Evolutionary conservation across 768 basidiomycete species (phyloP).

Genomic region (Termitomyces sp.): DNA sequence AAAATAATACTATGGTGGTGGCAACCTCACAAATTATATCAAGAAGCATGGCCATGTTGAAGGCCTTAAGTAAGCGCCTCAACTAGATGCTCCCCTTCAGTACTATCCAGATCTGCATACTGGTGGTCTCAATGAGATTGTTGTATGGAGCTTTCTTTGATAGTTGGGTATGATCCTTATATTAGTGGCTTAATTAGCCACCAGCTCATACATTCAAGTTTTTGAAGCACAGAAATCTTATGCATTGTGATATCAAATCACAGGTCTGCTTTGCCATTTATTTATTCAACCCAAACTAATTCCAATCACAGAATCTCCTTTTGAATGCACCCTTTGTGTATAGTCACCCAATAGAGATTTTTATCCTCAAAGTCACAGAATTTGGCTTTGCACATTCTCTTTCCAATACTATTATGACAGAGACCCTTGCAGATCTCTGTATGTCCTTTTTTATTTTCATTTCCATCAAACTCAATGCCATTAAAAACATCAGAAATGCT

Average conservation of each 20-base stretch:
- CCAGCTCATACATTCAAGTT: slow-evolving; percentile 91
- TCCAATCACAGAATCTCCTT: slow-evolving; percentile 68
- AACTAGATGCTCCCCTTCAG: slow-evolving; percentile 57
- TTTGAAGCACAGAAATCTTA: slow-evolving; percentile 79
- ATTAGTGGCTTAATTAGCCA: slow-evolving; percentile 16
- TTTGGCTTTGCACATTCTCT: slow-evolving; percentile 96
- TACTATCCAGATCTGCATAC: slow-evolving; percentile 90
- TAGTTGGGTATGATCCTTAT: slow-evolving; percentile 34
- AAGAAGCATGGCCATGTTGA: slow-evolving; percentile 95
- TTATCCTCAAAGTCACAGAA: slow-evolving; percentile 94
- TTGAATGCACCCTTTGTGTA: slow-evolving; percentile 79
- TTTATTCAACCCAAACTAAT: not conserved
- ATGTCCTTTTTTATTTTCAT: slow-evolving; percentile 25
- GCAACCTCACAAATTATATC: slow-evolving; percentile 95
- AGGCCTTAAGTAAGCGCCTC: slow-evolving; percentile 75
- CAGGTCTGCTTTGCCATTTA: slow-evolving; percentile 42
- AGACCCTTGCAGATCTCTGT: slow-evolving; percentile 98
- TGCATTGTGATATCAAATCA: slow-evolving; percentile 97
- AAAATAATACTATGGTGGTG: slow-evolving; percentile 96
- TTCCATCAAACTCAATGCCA: too few species aligned
- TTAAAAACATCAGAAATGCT: too few species aligned
- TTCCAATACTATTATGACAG: slow-evolving; percentile 90
- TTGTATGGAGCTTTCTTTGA: slow-evolving; percentile 86
- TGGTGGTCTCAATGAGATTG: slow-evolving; percentile 87
- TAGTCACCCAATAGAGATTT: slow-evolving; percentile 88